These are phyloP conservation scores for Oryza rufipogon DNA, from an alignment of 176 grass and related monocot species.

Conservation along the genomic window DNA sequence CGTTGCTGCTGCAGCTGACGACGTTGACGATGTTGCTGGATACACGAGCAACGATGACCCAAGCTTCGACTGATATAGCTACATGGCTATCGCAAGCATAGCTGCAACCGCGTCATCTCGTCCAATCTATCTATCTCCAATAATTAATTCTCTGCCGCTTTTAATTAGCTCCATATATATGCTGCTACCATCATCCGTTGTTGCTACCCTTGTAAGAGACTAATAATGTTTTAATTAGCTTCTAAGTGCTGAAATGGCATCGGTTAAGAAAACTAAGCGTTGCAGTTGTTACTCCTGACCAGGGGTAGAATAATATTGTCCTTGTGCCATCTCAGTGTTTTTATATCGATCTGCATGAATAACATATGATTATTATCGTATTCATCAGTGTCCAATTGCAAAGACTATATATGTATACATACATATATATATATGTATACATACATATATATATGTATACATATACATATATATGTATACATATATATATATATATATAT, in stretches of 20 bases:
- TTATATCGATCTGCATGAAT: background rate
- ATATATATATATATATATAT: no score
- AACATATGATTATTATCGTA: background rate
- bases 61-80: background rate
- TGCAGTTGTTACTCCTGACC: background rate
- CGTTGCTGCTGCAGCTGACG: background rate
- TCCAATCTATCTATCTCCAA: background rate
- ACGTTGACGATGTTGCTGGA: background rate
- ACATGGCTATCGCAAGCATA: background rate
- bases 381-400: background rate
- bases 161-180: background rate
- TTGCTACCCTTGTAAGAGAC: background rate
- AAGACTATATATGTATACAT: no score
- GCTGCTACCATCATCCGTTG: no score
- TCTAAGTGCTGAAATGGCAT: background rate
- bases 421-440: no score
- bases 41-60: background rate
- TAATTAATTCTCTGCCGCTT: background rate
- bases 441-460: no score
- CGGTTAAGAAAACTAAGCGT: background rate
- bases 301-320: background rate
- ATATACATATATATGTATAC: no score
- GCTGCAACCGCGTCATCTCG: background rate
- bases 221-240: background rate
- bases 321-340: background rate